Conservation (phyloP, 2,329 filamentous ascomycete species). For the Chaetomiaceae sp. region DNA sequence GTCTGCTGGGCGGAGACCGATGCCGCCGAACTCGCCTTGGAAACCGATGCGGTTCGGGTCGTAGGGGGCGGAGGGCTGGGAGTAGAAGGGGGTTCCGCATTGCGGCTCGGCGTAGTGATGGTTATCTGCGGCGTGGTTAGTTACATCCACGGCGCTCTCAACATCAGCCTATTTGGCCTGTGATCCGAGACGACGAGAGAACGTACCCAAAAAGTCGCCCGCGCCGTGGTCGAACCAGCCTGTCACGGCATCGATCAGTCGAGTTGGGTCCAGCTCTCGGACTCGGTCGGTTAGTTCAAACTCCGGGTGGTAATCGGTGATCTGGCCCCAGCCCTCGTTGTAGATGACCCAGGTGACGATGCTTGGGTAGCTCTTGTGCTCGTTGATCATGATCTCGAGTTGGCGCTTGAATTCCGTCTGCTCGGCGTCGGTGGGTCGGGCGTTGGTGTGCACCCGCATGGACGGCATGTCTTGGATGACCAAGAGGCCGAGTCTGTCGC, state of each 20-base stretch:
- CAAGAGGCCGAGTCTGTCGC: constrained; percentile 60
- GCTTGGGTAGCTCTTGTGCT: constrained; percentile 60
- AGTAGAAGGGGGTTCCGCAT: constrained; percentile 67
- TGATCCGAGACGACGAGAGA: neutral
- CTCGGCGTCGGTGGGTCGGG: constrained; percentile 42
- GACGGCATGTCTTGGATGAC: constrained; percentile 72
- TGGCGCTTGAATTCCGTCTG: constrained; percentile 64
- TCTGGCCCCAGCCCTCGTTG: constrained; percentile 69
- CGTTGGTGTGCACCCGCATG: constrained; percentile 36
- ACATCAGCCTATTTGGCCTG: too few relatives aligned
- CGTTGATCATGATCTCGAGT: constrained; percentile 56
- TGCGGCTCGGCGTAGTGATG: constrained; percentile 69
- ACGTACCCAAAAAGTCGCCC: constrained; percentile 53
- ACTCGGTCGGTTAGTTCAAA: constrained; percentile 52
- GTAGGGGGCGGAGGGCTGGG: constrained; percentile 49
- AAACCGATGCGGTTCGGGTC: constrained; percentile 59
- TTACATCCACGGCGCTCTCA: too few relatives aligned
- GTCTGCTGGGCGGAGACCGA: constrained; percentile 60
- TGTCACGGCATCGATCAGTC: constrained; percentile 58
- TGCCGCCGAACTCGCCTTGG: constrained; percentile 68
- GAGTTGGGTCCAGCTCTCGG: constrained; percentile 55
- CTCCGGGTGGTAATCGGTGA: constrained; percentile 50
- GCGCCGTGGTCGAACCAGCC: constrained; percentile 67
- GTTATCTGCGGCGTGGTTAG: constrained; percentile 47
- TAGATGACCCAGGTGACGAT: constrained; percentile 66